Percentiles rank a stretch among this genome's conserved stretches.
Evolutionary conservation across 345 rosid genomes (phyloP).

Genomic region (Leavenworthia alabamica): DNA sequence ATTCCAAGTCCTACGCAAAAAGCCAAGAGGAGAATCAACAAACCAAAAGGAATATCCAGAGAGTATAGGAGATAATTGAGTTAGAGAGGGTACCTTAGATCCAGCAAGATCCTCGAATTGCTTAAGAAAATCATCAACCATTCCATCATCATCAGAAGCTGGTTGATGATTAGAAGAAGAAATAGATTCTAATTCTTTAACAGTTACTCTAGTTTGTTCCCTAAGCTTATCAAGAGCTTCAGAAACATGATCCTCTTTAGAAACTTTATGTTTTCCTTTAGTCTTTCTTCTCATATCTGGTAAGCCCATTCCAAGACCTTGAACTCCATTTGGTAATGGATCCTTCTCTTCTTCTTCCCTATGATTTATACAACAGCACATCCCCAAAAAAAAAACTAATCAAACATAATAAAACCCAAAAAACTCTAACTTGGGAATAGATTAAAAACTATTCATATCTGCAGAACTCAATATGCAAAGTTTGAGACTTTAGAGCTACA

Average conservation of each 20-base stretch:
- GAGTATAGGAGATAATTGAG: neutral
- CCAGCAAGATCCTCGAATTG: constrained; percentile 90
- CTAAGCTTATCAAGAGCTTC: constrained; percentile 83
- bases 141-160: constrained; percentile 50
- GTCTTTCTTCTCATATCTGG: constrained; percentile 82
- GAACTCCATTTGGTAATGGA: constrained; percentile 55
- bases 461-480: neutral
- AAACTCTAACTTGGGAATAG: neutral
- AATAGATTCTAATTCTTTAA: constrained; percentile 70
- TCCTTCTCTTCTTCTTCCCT: constrained; percentile 38
- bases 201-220: constrained; percentile 81
- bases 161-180: constrained; percentile 34
- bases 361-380: constrained; percentile 30
- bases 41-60: neutral
- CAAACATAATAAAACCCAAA: neutral
- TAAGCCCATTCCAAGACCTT: constrained; percentile 87
- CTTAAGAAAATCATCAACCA: constrained; percentile 85
- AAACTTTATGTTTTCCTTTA: constrained; percentile 57
- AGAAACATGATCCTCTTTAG: constrained; percentile 58
- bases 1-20: constrained; percentile 67
- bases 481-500: constrained; percentile 3
- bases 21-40: neutral
- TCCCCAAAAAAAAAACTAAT: neutral
- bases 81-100: constrained; percentile 48
- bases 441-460: neutral